Percentiles rank a stretch among this genome's conserved stretches.
phyloP scores from a whole-genome alignment of 805 yeast species.

The Lachancea mirantina region DNA sequence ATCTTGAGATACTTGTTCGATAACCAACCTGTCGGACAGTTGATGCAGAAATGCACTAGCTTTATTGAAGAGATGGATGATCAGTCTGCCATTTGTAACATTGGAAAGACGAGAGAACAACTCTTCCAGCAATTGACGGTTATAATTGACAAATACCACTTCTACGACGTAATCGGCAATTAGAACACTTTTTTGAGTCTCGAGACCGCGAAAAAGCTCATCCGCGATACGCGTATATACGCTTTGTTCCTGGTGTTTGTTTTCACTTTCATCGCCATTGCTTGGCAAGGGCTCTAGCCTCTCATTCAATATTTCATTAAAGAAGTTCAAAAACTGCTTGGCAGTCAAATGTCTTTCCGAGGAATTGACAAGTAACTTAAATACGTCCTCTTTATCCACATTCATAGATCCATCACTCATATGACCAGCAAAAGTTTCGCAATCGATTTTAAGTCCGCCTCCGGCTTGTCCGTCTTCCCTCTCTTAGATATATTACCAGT shows the following conservation, averaged over 20 bases:
- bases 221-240: constrained; percentile 6
- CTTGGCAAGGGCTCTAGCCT: constrained; percentile 12
- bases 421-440: no score
- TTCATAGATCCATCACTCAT: no score
- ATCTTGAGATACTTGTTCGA: constrained; percentile 25
- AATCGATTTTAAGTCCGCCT: no score
- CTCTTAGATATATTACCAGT: no score
- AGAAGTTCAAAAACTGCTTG: constrained; percentile 25
- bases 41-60: constrained; percentile 20
- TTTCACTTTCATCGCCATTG: constrained; percentile 5
- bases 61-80: constrained; percentile 25
- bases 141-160: constrained; percentile 26
- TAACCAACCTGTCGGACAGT: constrained; percentile 25
- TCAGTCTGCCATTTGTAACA: constrained; percentile 11
- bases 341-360: constrained; percentile 24
- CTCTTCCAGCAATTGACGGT: constrained; percentile 20
- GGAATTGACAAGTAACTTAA: constrained; percentile 23
- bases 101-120: constrained; percentile 21
- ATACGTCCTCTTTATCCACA: constrained; percentile 17
- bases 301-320: constrained; percentile 30
- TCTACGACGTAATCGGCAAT: constrained; percentile 25
- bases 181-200: constrained; percentile 1
- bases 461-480: no score
- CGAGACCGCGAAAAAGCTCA: constrained; percentile 17
- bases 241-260: constrained; percentile 5